Evolutionary conservation across 1,284 basidiomycete species (phyloP).

Genomic region (Ustilago tritici): DNA sequence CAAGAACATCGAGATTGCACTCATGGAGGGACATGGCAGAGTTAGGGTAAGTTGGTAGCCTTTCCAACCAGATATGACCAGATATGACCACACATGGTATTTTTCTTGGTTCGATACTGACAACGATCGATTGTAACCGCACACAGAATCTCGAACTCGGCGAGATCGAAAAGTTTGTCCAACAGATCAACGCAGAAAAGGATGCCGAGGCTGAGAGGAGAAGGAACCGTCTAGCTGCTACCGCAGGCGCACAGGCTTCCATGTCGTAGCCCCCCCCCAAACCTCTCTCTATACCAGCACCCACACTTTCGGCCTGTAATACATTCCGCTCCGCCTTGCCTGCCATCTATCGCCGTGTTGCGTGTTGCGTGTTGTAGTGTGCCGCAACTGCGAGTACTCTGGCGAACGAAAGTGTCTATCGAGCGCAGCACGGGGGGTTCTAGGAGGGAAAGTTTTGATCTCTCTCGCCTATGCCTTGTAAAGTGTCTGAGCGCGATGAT

Average conservation of each 20-base stretch:
- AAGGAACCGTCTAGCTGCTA: slow-evolving; percentile 65
- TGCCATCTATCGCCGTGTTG: no score
- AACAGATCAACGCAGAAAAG: slow-evolving; percentile 66
- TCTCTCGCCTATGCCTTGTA: neutral
- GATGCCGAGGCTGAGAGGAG: slow-evolving; percentile 68
- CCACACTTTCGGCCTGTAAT: neutral
- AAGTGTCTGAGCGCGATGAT: neutral
- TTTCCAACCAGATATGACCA: no score
- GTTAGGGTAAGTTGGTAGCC: slow-evolving; percentile 30
- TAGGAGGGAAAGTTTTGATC: slow-evolving; percentile 33
- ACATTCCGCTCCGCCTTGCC: neutral
- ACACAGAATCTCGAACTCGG: slow-evolving; percentile 55
- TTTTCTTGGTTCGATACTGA: neutral
- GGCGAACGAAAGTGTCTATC: no score
- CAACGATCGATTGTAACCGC: neutral
- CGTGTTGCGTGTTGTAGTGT: no score
- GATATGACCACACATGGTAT: neutral
- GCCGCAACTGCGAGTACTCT: no score
- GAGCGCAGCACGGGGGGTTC: neutral
- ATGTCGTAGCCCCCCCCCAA: slow-evolving; percentile 37
- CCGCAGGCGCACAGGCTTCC: slow-evolving; percentile 65
- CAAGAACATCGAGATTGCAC: slow-evolving; percentile 76
- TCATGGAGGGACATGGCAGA: slow-evolving; percentile 65
- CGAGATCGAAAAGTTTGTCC: slow-evolving; percentile 67
- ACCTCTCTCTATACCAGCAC: neutral